Evolutionary conservation across 2,329 filamentous ascomycete species (phyloP).

Genomic region (Penicillium italicum): DNA sequence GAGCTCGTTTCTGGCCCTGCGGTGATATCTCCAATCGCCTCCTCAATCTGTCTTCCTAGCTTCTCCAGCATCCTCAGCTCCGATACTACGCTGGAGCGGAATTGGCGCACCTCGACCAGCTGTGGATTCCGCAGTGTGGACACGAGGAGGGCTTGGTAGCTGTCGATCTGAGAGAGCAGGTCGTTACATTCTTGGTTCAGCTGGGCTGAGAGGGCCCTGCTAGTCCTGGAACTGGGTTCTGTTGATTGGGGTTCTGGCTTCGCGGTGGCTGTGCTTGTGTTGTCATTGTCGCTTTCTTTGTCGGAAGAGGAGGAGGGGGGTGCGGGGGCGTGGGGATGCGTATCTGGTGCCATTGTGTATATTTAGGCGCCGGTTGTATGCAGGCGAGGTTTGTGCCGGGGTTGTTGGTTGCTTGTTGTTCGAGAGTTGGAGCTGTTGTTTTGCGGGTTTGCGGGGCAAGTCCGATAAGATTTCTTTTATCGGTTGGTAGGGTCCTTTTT

Average conservation of each 20-base stretch:
- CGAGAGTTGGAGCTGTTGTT: neutral
- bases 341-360: neutral
- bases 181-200: slow-evolving; percentile 39
- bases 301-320: neutral
- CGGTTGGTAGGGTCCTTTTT: neutral
- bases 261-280: slow-evolving; percentile 2
- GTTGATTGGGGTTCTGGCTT: neutral
- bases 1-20: slow-evolving; percentile 2
- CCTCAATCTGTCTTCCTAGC: slow-evolving; percentile 31
- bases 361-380: neutral
- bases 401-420: neutral
- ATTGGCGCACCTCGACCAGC: slow-evolving; percentile 49
- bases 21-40: neutral
- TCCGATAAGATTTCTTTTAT: neutral
- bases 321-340: neutral
- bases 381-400: neutral
- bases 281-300: neutral
- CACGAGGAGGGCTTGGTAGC: slow-evolving; percentile 43
- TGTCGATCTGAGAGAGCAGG: slow-evolving; percentile 46
- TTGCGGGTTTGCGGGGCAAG: neutral
- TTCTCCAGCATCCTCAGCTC: slow-evolving; percentile 50
- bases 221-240: slow-evolving; percentile 7
- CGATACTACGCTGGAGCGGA: slow-evolving; percentile 47
- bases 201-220: slow-evolving; percentile 25
- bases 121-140: slow-evolving; percentile 44